Conservation (phyloP, 2,329 filamentous ascomycete species). For the Scytalidium sp. region DNA sequence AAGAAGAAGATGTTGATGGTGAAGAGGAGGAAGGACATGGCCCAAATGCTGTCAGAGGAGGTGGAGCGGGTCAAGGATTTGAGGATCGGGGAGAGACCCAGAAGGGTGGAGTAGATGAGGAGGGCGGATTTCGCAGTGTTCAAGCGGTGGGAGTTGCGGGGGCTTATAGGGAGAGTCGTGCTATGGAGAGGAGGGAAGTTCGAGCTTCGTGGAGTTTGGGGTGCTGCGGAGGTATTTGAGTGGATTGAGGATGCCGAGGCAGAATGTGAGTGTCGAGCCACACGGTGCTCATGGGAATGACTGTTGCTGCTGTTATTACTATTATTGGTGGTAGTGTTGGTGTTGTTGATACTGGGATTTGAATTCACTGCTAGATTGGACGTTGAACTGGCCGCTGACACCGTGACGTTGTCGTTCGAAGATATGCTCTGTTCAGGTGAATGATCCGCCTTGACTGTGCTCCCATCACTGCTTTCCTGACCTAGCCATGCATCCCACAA, state of each 20-base stretch:
- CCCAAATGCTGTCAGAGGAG: constrained; percentile 94
- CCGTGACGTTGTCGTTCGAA: neutral
- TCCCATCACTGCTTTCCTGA: constrained; percentile 45
- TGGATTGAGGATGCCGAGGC: constrained; percentile 54
- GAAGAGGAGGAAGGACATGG: constrained; percentile 89
- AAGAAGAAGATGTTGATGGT: constrained; percentile 97
- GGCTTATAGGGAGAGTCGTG: constrained; percentile 21
- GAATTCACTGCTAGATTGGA: constrained; percentile 22
- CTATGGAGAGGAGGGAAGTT: constrained; percentile 6
- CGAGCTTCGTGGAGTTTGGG: constrained; percentile 24
- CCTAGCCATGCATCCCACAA: constrained; percentile 91
- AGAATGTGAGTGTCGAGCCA: constrained; percentile 42
- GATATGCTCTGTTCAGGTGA: constrained; percentile 21
- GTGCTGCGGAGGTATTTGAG: constrained; percentile 30
- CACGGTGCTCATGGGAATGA: constrained; percentile 8
- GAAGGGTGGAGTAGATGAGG: constrained; percentile 87
- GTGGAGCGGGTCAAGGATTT: constrained; percentile 95
- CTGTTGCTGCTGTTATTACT: constrained; percentile 20
- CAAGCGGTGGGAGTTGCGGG: constrained; percentile 58
- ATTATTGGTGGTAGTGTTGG: neutral
- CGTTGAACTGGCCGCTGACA: constrained; percentile 20
- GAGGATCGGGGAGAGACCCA: constrained; percentile 90
- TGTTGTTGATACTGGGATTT: neutral
- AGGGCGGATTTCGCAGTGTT: constrained; percentile 89
- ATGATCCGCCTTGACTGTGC: constrained; percentile 21